Conservation (phyloP, 441 rosid genomes). For the Arabidopsis lyrata region DNA sequence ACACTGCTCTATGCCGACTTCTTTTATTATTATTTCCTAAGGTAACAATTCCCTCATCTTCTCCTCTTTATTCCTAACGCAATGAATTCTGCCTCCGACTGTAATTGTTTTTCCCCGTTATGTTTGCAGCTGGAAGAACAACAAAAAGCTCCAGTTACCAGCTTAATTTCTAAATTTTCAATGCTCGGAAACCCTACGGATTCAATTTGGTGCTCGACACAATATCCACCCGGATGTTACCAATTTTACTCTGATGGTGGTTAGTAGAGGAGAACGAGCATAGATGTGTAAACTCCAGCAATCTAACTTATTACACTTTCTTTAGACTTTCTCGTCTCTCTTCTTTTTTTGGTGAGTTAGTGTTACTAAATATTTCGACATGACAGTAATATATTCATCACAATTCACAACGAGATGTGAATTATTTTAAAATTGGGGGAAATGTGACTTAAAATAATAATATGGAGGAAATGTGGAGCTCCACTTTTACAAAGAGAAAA, state of each 20-base stretch:
- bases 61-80: not conserved
- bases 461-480: not conserved
- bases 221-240: not conserved
- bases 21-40: constrained; percentile 64
- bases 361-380: constrained; percentile 9
- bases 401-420: not conserved
- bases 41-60: constrained; percentile 44
- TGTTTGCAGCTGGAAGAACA: constrained; percentile 69
- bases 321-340: constrained; percentile 14
- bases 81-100: not conserved
- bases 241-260: constrained; percentile 37
- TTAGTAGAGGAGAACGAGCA: constrained; percentile 30
- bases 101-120: not conserved
- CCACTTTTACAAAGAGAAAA: not conserved
- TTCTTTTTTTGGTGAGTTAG: constrained; percentile 6
- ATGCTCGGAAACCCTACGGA: constrained; percentile 21
- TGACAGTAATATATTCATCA: not conserved
- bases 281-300: constrained; percentile 34
- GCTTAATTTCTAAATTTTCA: constrained; percentile 45
- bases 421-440: not conserved
- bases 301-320: constrained; percentile 26
- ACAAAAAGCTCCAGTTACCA: constrained; percentile 63
- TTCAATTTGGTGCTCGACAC: constrained; percentile 8
- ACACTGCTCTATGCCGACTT: constrained; percentile 64
- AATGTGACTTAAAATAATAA: not conserved